phyloP scores from a whole-genome alignment of 306 rosid species.

The Vigna hirtella region DNA sequence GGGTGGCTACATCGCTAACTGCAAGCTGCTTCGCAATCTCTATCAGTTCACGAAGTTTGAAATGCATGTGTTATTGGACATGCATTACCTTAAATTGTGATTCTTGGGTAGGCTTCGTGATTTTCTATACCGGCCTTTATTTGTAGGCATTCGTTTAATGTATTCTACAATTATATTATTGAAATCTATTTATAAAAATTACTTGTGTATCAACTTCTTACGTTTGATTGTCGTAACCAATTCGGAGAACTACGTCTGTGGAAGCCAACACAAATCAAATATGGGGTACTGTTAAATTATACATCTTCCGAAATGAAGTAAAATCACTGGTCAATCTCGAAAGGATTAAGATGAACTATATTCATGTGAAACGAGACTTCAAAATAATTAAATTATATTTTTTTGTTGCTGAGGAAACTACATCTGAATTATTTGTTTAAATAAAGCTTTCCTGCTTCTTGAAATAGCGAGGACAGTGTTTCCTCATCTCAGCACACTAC shows the following conservation, averaged over 20 bases:
- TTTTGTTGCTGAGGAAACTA: not conserved
- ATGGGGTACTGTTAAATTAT: not conserved
- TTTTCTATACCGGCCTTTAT: constrained; percentile 32
- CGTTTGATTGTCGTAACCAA: constrained; percentile 19
- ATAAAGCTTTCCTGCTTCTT: not conserved
- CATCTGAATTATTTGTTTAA: constrained; percentile 7
- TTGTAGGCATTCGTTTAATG: constrained; percentile 37
- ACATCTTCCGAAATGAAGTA: constrained; percentile 19
- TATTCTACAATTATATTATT: not conserved
- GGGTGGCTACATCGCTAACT: not conserved
- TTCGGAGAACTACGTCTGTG: not conserved
- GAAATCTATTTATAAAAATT: not conserved
- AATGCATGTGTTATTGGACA: not conserved
- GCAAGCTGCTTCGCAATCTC: constrained; percentile 9
- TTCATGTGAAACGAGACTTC: not conserved
- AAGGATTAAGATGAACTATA: not conserved
- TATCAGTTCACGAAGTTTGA: constrained; percentile 6
- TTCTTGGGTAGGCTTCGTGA: constrained; percentile 33
- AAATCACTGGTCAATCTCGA: constrained; percentile 8
- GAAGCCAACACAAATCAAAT: not conserved
- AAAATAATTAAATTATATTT: constrained; percentile 9
- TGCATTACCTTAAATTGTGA: constrained; percentile 2
- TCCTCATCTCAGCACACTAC: not conserved
- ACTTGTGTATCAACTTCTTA: constrained; percentile 11
- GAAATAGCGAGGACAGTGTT: not conserved